A percentile compares a stretch with the other conserved stretches of the same genome.
phyloP scores from a whole-genome alignment of 2,329 filamentous ascomycete species.

The Ophiostoma piceae region DNA sequence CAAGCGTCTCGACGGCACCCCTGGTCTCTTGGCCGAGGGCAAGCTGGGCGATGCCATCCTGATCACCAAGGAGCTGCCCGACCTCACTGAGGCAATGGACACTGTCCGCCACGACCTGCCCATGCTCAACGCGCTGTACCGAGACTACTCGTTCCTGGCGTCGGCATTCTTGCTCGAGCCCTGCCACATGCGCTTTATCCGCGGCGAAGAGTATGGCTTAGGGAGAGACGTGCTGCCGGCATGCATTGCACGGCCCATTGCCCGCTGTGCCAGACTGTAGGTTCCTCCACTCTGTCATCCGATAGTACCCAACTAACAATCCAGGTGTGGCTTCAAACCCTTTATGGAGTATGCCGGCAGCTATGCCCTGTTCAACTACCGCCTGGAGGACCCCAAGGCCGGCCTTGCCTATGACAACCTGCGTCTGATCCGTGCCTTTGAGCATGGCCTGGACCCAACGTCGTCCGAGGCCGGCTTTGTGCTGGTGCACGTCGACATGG shows the following conservation, averaged over 20 bases:
- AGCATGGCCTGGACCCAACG: slow-evolving; percentile 76
- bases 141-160: slow-evolving; percentile 87
- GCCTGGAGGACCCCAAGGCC: slow-evolving; percentile 49
- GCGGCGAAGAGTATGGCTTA: slow-evolving; percentile 71
- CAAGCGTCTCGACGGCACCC: slow-evolving; percentile 63
- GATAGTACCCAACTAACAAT: neutral
- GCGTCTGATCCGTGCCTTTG: slow-evolving; percentile 83
- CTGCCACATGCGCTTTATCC: slow-evolving; percentile 69
- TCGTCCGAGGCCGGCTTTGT: slow-evolving; percentile 94
- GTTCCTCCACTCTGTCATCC: neutral
- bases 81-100: slow-evolving; percentile 69
- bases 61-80: slow-evolving; percentile 58
- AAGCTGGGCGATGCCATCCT: slow-evolving; percentile 70
- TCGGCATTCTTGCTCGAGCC: slow-evolving; percentile 88
- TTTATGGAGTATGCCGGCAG: slow-evolving; percentile 82
- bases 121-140: slow-evolving; percentile 77
- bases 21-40: slow-evolving; percentile 70
- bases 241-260: slow-evolving; percentile 73
- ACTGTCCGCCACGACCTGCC: slow-evolving; percentile 68
- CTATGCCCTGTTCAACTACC: slow-evolving; percentile 66
- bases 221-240: slow-evolving; percentile 68
- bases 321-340: slow-evolving; percentile 65
- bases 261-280: slow-evolving; percentile 75
- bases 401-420: slow-evolving; percentile 63
- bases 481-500: slow-evolving; percentile 95